These are phyloP conservation scores for Hypoxylon crocopeplum DNA, from an alignment of 495 filamentous ascomycete species.

Conservation along the genomic window DNA sequence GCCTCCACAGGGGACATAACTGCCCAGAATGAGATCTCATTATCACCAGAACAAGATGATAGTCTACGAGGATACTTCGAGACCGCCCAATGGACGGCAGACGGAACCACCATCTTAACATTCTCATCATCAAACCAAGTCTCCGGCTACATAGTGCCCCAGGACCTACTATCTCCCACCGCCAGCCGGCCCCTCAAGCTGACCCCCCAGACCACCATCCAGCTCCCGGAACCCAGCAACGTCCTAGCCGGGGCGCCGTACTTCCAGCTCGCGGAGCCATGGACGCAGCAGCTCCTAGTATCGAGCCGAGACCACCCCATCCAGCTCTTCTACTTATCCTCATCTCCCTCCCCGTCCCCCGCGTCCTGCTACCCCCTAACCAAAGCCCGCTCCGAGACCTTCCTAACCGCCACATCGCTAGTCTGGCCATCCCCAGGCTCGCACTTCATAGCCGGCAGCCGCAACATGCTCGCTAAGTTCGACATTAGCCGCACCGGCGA, in stretches of 20 bases:
- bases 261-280: conserved; percentile 69
- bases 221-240: conserved; percentile 72
- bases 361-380: conserved; percentile 73
- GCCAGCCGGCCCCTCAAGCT: conserved; percentile 55
- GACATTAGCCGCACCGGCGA: conserved; percentile 72
- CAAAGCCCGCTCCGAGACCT: conserved; percentile 76
- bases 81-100: conserved; percentile 67
- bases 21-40: not conserved
- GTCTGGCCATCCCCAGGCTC: conserved; percentile 67
- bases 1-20: conserved; percentile 50
- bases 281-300: conserved; percentile 72
- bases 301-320: conserved; percentile 76
- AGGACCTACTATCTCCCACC: conserved; percentile 67
- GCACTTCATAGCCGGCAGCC: conserved; percentile 74
- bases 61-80: conserved; percentile 60
- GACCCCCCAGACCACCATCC: conserved; percentile 64
- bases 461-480: conserved; percentile 77
- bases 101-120: conserved; percentile 84
- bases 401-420: conserved; percentile 77
- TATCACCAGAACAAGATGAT: conserved; percentile 6
- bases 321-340: conserved; percentile 61
- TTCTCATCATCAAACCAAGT: conserved; percentile 71
- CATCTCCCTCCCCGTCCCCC: conserved; percentile 43
- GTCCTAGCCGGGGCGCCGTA: conserved; percentile 75
- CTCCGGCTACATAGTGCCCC: conserved; percentile 74